Percentiles rank a stretch among this genome's conserved stretches.
Conservation (phyloP, 208 protist species). For the Leishmania amazonensis region DNA sequence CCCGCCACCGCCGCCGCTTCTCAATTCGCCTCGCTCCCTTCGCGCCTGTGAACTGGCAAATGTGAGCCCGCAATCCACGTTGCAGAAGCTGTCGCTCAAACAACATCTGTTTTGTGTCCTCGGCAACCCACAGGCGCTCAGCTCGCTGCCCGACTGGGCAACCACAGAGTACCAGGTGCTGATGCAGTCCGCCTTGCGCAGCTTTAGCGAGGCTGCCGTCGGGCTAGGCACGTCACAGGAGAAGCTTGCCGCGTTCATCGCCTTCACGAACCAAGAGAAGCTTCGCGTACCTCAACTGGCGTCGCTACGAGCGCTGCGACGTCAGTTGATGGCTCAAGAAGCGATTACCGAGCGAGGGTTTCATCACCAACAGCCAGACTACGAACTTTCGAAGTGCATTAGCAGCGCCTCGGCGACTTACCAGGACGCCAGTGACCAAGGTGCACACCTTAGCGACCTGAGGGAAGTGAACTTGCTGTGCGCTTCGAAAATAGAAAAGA, state of each 20-base stretch:
- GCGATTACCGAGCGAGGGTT: conserved; percentile 13
- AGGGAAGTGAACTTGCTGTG: not conserved
- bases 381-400: not conserved
- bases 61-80: conserved; percentile 26
- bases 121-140: conserved; percentile 26
- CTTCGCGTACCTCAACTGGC: conserved; percentile 35
- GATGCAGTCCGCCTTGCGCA: conserved; percentile 45
- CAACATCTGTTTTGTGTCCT: conserved; percentile 53
- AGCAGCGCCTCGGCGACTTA: not conserved
- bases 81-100: conserved; percentile 56
- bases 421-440: not conserved
- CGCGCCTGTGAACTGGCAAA: conserved; percentile 36
- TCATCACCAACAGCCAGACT: conserved; percentile 1
- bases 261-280: conserved; percentile 48
- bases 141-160: conserved; percentile 9
- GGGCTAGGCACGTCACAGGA: conserved; percentile 63
- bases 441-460: too few species aligned
- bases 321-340: conserved; percentile 35
- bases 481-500: not conserved
- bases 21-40: conserved; percentile 71
- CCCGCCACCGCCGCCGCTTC: conserved; percentile 41
- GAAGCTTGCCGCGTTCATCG: conserved; percentile 58
- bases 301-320: conserved; percentile 36
- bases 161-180: conserved; percentile 26
- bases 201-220: conserved; percentile 47